Percentiles rank a stretch among this genome's conserved stretches.
These are phyloP conservation scores for Russula abietina DNA, from an alignment of 768 basidiomycete genomes.

Conservation along the genomic window DNA sequence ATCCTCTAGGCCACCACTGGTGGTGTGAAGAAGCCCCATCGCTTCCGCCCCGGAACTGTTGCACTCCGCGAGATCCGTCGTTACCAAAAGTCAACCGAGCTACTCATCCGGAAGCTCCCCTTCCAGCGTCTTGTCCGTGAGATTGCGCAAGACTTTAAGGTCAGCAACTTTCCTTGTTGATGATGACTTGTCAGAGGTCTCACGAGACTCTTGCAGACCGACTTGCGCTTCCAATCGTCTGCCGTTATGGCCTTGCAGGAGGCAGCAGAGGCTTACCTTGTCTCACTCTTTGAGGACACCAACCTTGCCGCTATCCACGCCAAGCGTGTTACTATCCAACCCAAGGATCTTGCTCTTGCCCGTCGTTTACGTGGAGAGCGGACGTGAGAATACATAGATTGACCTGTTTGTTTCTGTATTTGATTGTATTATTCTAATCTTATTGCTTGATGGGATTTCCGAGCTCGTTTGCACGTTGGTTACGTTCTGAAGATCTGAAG, in stretches of 20 bases:
- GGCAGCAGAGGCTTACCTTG: slow-evolving; percentile 45
- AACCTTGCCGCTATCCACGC: slow-evolving; percentile 50
- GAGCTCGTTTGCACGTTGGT: too few species aligned
- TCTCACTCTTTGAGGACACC: slow-evolving; percentile 42
- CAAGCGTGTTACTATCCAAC: slow-evolving; percentile 50
- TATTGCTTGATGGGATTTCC: neutral
- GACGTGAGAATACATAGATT: slow-evolving; percentile 27
- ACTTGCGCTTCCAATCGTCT: slow-evolving; percentile 60
- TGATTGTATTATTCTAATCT: slow-evolving; percentile 27
- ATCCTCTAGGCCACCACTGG: slow-evolving; percentile 39
- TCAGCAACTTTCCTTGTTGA: slow-evolving; percentile 18
- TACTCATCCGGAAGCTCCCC: slow-evolving; percentile 46
- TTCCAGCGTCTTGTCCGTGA: slow-evolving; percentile 63
- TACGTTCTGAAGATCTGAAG: too few species aligned
- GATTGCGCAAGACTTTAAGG: slow-evolving; percentile 64
- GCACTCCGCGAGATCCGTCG: slow-evolving; percentile 37
- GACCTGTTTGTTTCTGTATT: slow-evolving; percentile 17
- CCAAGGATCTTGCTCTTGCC: slow-evolving; percentile 50
- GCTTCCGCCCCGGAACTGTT: slow-evolving; percentile 37
- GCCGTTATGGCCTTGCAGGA: slow-evolving; percentile 59
- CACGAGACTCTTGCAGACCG: slow-evolving; percentile 33
- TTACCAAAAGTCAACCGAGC: slow-evolving; percentile 38
- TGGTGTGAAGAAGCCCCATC: slow-evolving; percentile 58
- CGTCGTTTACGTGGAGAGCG: slow-evolving; percentile 45
- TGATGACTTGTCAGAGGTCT: neutral